Conservation (phyloP, 192 early-diverging fungal genomes). For the Backusella tarrabulga region DNA sequence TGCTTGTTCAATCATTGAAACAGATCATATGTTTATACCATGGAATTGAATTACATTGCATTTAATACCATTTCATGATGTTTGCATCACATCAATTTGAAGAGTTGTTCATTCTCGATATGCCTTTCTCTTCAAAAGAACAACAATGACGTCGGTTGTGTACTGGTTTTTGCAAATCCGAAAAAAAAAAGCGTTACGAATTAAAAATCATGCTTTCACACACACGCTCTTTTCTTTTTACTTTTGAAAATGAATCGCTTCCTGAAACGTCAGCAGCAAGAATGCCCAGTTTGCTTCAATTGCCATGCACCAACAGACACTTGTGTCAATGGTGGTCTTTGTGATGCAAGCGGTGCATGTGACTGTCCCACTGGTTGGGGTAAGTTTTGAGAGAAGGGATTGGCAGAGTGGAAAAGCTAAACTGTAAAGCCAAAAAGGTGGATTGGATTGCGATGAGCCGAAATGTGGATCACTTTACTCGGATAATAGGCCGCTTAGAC, state of each 20-base stretch:
- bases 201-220: neutral
- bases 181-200: neutral
- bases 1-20: no score
- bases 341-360: slow-evolving; percentile 56
- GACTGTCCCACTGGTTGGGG: slow-evolving; percentile 66
- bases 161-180: neutral
- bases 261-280: slow-evolving; percentile 34
- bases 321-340: slow-evolving; percentile 36
- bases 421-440: slow-evolving; percentile 10
- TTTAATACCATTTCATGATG: no score
- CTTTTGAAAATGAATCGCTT: neutral
- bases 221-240: neutral
- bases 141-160: neutral
- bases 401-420: neutral
- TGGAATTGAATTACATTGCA: no score
- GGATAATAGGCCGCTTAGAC: slow-evolving; percentile 18
- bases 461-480: slow-evolving; percentile 31
- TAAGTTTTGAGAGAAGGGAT: slow-evolving; percentile 7
- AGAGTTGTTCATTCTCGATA: neutral
- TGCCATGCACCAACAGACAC: slow-evolving; percentile 28
- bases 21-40: no score
- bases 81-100: no score
- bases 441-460: slow-evolving; percentile 28
- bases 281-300: slow-evolving; percentile 40
- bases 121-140: neutral